Base-by-base conservation (phyloP, 176 grass and related monocot species). In the Echinochloa phyllopogon region DNA sequence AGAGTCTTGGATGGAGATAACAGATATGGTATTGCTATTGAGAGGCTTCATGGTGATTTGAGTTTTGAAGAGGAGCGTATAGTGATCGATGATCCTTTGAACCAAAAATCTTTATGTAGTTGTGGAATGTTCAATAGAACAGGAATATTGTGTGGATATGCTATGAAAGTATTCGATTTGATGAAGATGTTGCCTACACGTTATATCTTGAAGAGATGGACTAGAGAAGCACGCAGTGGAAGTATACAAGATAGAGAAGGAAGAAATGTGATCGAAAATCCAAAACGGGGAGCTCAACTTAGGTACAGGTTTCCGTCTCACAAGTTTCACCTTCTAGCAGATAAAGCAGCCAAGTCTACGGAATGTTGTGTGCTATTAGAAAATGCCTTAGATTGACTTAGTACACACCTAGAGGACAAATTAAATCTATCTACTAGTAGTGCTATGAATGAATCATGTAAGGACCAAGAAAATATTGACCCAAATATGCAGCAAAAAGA, bases 201-300 rank as follows among this genome's bases (percentile, higher is more conserved):
- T 36, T 87, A 80, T 38, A 65, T 87, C 15, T 58, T 81, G 40
- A 87, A 87, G 80, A 75, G 85, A 62, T 87, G 85, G 85, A 82
- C 69, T 42, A 82, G 57, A 79, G 85, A 76, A 48, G 85, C 85
- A 13, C 56, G 45, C 24, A 41, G 47, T 43, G 70, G 78, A 15
- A 51, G 14, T 51, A 15, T 51, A 51, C 49, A 51, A 51, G 49
- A 51, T 51, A 51, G 4, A 12, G 13, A 51, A 4, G 49, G 13
- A 51, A 51, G 49, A 4, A 51, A 51, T 16, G 49, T 51, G 49
- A 2, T 51, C 2, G 45, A 9, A 51, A 51, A 51, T 51, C 49
- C 12, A 51, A 51, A 51, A 15, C 49, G 13, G 3, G 49, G 16
- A 51, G 13, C 49, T 51, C 49, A 51, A 51, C 49, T 51, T 51